A percentile compares a stretch with the other conserved stretches of the same genome.
These are phyloP conservation scores for Dictyostelium firmibasis DNA, from an alignment of 78 protist species.

Conservation along the genomic window DNA sequence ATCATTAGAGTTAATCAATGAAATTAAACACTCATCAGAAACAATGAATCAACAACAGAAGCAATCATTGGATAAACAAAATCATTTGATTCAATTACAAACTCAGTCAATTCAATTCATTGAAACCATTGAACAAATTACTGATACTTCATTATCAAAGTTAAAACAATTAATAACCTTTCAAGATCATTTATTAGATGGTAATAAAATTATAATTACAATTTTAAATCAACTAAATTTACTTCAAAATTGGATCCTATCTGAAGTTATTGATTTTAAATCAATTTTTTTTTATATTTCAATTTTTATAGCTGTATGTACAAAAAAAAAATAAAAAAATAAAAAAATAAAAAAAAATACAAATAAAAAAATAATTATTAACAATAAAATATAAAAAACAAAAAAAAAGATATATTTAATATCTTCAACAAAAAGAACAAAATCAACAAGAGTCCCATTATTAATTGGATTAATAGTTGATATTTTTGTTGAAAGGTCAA, in stretches of 20 bases:
- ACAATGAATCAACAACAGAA: constrained; percentile 1
- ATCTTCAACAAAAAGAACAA: constrained; percentile 9
- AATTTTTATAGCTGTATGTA: constrained; percentile 14
- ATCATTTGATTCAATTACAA: constrained; percentile 5
- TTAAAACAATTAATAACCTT: neutral
- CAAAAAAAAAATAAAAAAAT: neutral
- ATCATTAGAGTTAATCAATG: constrained; percentile 6
- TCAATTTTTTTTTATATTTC: constrained; percentile 30
- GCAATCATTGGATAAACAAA: constrained; percentile 50
- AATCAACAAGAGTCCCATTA: constrained; percentile 58
- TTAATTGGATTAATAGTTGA: neutral
- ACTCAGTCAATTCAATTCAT: constrained; percentile 7
- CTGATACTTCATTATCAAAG: constrained; percentile 6
- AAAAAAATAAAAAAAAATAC: neutral
- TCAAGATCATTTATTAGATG: constrained; percentile 32
- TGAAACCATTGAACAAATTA: neutral
- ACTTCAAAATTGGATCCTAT: constrained; percentile 19
- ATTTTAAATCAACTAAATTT: constrained; percentile 26
- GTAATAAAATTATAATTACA: constrained; percentile 20
- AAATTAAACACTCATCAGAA: constrained; percentile 21
- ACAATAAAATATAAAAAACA: neutral
- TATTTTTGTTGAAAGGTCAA: constrained; percentile 21
- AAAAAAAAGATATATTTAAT: constrained; percentile 22
- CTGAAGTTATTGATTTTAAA: constrained; percentile 62
- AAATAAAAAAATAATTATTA: neutral